A percentile compares a stretch with the other conserved stretches of the same genome.
Conservation (phyloP, 768 basidiomycete genomes). For the Panaeolus papilionaceus region DNA sequence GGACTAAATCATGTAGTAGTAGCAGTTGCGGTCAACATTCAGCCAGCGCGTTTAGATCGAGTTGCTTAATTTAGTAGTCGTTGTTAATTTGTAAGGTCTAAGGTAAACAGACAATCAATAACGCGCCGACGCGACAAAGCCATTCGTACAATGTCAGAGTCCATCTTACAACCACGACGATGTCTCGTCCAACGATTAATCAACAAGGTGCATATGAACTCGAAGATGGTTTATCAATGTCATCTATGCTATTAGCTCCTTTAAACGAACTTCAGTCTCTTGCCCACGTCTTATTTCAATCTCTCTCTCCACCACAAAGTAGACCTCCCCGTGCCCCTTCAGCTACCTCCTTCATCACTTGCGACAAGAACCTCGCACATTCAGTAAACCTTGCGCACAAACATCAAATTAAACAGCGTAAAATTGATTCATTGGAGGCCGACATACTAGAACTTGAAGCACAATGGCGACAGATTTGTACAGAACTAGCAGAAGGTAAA, state of each 20-base stretch:
- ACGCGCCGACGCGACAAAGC: constrained; percentile 1
- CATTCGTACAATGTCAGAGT: not conserved
- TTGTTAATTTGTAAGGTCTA: not conserved
- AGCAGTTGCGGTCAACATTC: not conserved
- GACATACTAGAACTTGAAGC: constrained; percentile 74
- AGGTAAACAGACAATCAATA: constrained; percentile 7
- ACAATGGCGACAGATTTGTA: constrained; percentile 73
- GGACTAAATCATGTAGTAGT: constrained; percentile 3
- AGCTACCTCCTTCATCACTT: constrained; percentile 61
- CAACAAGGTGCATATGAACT: constrained; percentile 17
- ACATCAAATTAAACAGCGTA: constrained; percentile 80
- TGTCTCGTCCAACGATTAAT: constrained; percentile 19
- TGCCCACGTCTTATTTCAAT: constrained; percentile 73
- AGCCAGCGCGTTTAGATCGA: not conserved
- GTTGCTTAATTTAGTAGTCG: constrained; percentile 6
- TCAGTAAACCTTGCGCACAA: constrained; percentile 69
- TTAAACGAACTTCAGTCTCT: constrained; percentile 67
- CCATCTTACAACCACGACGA: not conserved
- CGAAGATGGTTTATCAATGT: constrained; percentile 54
- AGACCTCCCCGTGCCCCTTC: constrained; percentile 70
- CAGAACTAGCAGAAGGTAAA: constrained; percentile 68
- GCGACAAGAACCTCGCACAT: constrained; percentile 67
- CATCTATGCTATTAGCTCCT: constrained; percentile 64
- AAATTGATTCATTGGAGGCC: constrained; percentile 71
- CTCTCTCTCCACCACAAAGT: constrained; percentile 70